Conservation (phyloP, 257 asterid genomes). For the Euphrasia confusa region DNA sequence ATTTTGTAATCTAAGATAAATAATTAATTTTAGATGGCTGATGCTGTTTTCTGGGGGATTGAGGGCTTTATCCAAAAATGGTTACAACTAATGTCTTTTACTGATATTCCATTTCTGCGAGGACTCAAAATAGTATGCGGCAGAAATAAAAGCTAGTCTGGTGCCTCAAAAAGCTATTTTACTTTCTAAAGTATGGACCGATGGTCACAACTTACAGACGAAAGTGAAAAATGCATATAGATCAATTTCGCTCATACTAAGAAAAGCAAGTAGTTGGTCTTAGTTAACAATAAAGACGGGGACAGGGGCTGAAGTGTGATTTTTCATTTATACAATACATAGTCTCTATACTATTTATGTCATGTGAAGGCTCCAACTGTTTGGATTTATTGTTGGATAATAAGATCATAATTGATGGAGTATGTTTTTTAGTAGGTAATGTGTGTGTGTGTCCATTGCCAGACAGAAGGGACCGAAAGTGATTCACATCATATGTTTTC, state of each 20-base stretch:
- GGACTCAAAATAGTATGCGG: constrained; percentile 6
- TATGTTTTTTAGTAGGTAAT: constrained; percentile 33
- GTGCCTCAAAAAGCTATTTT: not conserved
- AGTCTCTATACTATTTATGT: constrained; percentile 19
- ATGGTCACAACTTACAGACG: not conserved
- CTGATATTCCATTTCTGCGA: constrained; percentile 10
- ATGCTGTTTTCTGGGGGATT: not conserved
- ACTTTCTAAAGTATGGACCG: constrained; percentile 13
- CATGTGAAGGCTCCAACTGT: constrained; percentile 37
- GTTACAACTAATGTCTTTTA: not conserved
- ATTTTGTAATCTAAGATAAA: too few relatives aligned
- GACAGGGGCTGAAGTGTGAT: constrained; percentile 24
- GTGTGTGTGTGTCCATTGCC: constrained; percentile 28
- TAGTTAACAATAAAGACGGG: constrained; percentile 31
- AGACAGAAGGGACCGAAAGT: constrained; percentile 37
- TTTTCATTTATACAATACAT: constrained; percentile 11
- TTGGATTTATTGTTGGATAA: constrained; percentile 27
- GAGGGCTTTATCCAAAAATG: not conserved
- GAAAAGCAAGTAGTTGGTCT: constrained; percentile 28
- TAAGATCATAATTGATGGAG: constrained; percentile 30
- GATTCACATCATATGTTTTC: constrained; percentile 31
- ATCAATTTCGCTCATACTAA: constrained; percentile 19
- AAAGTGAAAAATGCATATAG: constrained; percentile 20
- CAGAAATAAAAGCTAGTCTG: constrained; percentile 19
- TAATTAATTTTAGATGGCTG: not conserved